Evolutionary conservation across 768 basidiomycete genomes (phyloP).

Genomic region (Ramaria rubella): DNA sequence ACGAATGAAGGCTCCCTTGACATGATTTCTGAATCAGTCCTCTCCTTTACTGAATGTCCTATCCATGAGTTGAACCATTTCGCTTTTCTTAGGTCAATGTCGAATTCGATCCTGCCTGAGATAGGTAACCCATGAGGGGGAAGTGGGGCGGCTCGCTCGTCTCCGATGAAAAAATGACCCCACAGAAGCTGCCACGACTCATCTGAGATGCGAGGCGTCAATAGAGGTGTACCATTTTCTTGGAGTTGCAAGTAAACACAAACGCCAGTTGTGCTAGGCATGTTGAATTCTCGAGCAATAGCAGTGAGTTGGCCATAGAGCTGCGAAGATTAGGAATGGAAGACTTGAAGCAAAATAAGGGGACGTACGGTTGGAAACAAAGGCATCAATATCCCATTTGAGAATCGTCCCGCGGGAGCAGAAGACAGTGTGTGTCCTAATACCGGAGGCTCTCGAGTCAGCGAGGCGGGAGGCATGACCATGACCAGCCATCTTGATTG

Average conservation of each 20-base stretch:
- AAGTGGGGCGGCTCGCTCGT: conserved; percentile 24
- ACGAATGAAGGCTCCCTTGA: conserved; percentile 35
- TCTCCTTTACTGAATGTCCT: conserved; percentile 37
- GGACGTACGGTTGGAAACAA: conserved; percentile 59
- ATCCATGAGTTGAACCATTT: conserved; percentile 76
- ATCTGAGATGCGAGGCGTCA: conserved; percentile 66
- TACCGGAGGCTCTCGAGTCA: conserved; percentile 52
- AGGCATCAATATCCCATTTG: conserved; percentile 69
- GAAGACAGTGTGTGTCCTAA: conserved; percentile 51
- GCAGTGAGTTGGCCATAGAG: conserved; percentile 71
- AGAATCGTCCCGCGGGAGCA: conserved; percentile 53
- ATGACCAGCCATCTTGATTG: conserved; percentile 52
- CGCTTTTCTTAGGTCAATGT: conserved; percentile 70
- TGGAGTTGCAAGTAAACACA: conserved; percentile 69
- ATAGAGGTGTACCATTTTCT: conserved; percentile 45
- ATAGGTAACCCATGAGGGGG: conserved; percentile 45
- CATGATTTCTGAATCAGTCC: conserved; percentile 36
- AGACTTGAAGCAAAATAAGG: conserved; percentile 7
- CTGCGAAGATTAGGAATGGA: conserved; percentile 30
- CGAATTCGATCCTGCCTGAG: conserved; percentile 78
- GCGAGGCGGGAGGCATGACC: conserved; percentile 55
- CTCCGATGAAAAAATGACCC: conserved; percentile 49
- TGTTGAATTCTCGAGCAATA: conserved; percentile 76
- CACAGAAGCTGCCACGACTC: conserved; percentile 73
- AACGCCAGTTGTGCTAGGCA: conserved; percentile 70